These are phyloP conservation scores for Rhizopogon vinicolor DNA, from an alignment of 768 basidiomycete genomes.

Conservation along the genomic window DNA sequence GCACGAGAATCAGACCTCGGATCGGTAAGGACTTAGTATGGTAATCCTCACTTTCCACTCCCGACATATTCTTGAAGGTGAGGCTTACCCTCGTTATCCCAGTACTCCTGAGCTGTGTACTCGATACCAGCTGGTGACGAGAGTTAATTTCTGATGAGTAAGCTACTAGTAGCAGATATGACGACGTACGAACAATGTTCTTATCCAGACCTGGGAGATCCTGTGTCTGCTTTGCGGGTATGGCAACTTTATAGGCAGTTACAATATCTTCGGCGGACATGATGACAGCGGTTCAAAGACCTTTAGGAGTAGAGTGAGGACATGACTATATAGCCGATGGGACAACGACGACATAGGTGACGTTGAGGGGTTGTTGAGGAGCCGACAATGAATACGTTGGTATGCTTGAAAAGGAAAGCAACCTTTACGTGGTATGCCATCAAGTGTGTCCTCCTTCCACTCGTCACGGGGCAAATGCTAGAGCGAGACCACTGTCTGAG, in stretches of 20 bases:
- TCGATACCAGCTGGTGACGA: slow-evolving; percentile 27
- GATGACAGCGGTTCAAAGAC: background rate
- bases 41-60: slow-evolving; percentile 34
- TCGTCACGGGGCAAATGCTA: no score
- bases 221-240: slow-evolving; percentile 39
- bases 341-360: slow-evolving; percentile 1
- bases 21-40: background rate
- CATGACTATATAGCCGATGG: background rate
- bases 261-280: slow-evolving; percentile 20
- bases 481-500: no score
- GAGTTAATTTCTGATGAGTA: background rate
- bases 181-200: slow-evolving; percentile 37
- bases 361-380: background rate
- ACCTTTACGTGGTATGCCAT: no score
- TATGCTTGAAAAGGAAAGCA: no score
- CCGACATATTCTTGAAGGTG: slow-evolving; percentile 48
- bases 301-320: background rate
- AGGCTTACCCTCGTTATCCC: slow-evolving; percentile 50
- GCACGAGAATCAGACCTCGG: background rate
- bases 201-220: slow-evolving; percentile 45
- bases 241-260: slow-evolving; percentile 30
- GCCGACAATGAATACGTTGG: no score
- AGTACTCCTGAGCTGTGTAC: slow-evolving; percentile 37
- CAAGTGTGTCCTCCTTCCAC: no score
- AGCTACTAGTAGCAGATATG: background rate